These are phyloP conservation scores for Suillus luteus DNA, from an alignment of 768 basidiomycete genomes.

Conservation along the genomic window DNA sequence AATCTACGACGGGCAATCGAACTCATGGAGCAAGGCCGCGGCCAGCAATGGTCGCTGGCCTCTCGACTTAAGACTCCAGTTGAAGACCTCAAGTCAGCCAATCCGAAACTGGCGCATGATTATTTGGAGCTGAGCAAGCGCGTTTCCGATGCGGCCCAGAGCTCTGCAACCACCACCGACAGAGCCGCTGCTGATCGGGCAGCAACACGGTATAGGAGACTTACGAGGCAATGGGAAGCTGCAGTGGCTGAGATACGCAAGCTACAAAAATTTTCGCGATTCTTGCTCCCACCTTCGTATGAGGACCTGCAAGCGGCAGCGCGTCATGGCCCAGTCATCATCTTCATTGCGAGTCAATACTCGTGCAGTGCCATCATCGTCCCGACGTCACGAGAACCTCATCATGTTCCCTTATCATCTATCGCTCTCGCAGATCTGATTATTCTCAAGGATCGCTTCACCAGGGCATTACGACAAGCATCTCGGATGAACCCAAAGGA, in stretches of 20 bases:
- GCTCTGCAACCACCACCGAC: background rate
- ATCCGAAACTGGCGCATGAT: too few relatives aligned
- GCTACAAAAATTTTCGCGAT: constrained; percentile 13
- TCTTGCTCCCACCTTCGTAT: constrained; percentile 17
- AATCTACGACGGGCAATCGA: background rate
- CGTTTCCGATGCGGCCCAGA: background rate
- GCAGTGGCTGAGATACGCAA: background rate
- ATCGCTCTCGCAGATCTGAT: background rate
- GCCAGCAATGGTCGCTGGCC: background rate
- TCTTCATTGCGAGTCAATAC: too few relatives aligned
- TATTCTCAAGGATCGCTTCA: background rate
- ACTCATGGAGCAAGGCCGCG: background rate
- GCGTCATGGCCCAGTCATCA: too few relatives aligned
- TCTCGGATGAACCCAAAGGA: too few relatives aligned
- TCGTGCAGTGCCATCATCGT: too few relatives aligned
- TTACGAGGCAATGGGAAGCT: background rate
- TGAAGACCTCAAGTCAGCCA: background rate
- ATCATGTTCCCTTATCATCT: background rate
- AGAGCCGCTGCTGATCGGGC: background rate
- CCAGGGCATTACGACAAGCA: background rate
- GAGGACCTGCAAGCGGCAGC: constrained; percentile 7
- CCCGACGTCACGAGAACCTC: too few relatives aligned
- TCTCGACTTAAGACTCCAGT: background rate
- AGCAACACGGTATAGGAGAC: fast-evolving
- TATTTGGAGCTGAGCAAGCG: too few relatives aligned